Conservation (phyloP, 2,329 filamentous ascomycete species). For the Aureobasidium sp. region DNA sequence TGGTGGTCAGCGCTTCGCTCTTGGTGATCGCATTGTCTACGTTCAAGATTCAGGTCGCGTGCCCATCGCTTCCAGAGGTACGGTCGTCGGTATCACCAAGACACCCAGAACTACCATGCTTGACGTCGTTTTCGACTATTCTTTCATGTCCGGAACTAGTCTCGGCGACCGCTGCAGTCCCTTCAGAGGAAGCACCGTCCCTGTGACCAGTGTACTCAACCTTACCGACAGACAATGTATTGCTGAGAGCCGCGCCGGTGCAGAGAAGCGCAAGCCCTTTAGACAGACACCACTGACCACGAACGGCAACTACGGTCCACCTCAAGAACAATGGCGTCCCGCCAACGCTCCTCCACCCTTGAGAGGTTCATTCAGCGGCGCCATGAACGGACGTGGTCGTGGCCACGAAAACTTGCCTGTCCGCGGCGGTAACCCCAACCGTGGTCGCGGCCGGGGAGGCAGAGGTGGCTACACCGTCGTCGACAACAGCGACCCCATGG, state of each 20-base stretch:
- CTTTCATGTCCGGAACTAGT: conserved; percentile 96
- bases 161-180: conserved; percentile 83
- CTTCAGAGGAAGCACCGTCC: conserved; percentile 90
- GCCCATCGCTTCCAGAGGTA: conserved; percentile 83
- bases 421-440: conserved; percentile 29
- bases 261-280: conserved; percentile 18
- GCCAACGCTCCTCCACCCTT: conserved; percentile 52
- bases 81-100: conserved; percentile 88
- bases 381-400: conserved; percentile 41
- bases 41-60: conserved; percentile 90
- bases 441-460: conserved; percentile 24
- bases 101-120: conserved; percentile 76
- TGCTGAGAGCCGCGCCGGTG: conserved; percentile 41
- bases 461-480: conserved; percentile 39
- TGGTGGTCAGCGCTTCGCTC: conserved; percentile 70
- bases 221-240: conserved; percentile 75
- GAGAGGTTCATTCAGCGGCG: conserved; percentile 52
- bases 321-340: conserved; percentile 52
- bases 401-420: conserved; percentile 36
- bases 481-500: conserved; percentile 46
- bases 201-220: conserved; percentile 82
- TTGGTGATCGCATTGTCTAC: conserved; percentile 91
- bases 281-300: conserved; percentile 18
- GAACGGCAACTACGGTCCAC: conserved; percentile 46
- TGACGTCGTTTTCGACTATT: conserved; percentile 86